Percentiles rank a stretch among this genome's conserved stretches.
These are phyloP conservation scores for Dactylonectria macrodidyma DNA, from an alignment of 2,329 filamentous ascomycete genomes.

Conservation along the genomic window DNA sequence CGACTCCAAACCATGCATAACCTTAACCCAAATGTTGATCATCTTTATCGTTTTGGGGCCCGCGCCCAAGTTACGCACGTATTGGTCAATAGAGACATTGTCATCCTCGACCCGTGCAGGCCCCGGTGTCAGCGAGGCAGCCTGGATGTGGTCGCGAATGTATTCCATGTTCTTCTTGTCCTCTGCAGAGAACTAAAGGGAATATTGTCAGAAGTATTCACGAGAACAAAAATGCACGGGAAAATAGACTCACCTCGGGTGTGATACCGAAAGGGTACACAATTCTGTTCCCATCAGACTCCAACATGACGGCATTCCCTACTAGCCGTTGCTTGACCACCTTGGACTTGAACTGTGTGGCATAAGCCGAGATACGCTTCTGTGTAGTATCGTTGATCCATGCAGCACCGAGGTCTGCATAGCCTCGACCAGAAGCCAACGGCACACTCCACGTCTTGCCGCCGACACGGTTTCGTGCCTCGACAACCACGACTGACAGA, in stretches of 20 bases:
- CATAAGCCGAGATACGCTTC: constrained; percentile 58
- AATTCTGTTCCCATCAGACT: constrained; percentile 50
- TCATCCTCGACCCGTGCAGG: constrained; percentile 49
- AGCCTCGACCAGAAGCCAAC: constrained; percentile 51
- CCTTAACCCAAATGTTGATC: constrained; percentile 55
- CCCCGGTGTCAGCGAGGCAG: constrained; percentile 46
- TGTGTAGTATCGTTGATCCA: constrained; percentile 74
- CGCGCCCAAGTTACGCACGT: constrained; percentile 52
- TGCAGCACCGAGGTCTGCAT: constrained; percentile 68
- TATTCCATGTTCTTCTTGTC: constrained; percentile 53
- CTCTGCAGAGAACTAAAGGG: constrained; percentile 45
- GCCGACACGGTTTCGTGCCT: constrained; percentile 65
- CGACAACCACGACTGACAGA: constrained; percentile 60
- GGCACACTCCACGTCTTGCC: constrained; percentile 64
- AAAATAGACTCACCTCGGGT: constrained; percentile 35
- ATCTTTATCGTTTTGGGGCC: constrained; percentile 50
- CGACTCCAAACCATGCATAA: constrained; percentile 56
- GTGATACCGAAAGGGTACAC: constrained; percentile 42
- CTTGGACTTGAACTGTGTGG: constrained; percentile 58
- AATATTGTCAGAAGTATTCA: not conserved
- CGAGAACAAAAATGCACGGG: no score
- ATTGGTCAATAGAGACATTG: constrained; percentile 52
- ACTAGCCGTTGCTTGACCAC: constrained; percentile 62
- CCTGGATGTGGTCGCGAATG: constrained; percentile 55
- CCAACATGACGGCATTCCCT: constrained; percentile 61